Conservation (phyloP, 805 yeast genomes). For the Metschnikowia proteae region DNA sequence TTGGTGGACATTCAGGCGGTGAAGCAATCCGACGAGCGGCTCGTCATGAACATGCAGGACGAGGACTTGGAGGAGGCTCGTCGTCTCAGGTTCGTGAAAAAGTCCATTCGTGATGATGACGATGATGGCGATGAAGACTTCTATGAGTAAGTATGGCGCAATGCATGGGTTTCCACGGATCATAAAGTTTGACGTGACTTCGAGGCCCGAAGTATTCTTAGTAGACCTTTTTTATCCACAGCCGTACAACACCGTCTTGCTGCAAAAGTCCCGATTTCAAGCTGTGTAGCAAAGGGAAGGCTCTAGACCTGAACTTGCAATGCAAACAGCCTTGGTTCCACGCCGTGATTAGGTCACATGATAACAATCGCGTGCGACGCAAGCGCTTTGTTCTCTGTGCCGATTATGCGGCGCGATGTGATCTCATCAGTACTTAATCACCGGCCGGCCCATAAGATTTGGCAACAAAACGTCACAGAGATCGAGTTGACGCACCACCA, state of each 20-base stretch:
- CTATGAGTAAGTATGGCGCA: conserved; percentile 4
- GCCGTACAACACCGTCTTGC: neutral
- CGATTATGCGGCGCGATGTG: conserved; percentile 5
- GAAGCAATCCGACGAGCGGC: conserved; percentile 60
- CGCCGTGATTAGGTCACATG: neutral
- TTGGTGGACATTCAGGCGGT: conserved; percentile 68
- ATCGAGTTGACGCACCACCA: neutral
- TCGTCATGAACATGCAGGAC: conserved; percentile 54
- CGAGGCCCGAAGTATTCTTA: neutral
- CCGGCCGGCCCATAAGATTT: conserved; percentile 1
- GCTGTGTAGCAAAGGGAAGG: no score
- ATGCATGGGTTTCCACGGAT: neutral
- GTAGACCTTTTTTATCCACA: neutral
- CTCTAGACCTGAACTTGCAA: no score
- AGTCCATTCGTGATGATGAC: conserved; percentile 44
- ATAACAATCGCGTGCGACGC: conserved; percentile 2
- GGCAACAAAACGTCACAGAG: neutral
- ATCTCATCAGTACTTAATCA: conserved; percentile 3
- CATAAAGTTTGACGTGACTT: neutral
- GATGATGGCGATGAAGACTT: conserved; percentile 22
- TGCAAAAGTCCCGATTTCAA: no score
- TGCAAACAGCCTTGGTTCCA: no score
- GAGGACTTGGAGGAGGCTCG: conserved; percentile 50
- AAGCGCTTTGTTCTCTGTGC: neutral
- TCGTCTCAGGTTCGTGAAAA: conserved; percentile 52